phyloP scores from a whole-genome alignment of 176 grass and related monocot genomes.

The Triticum monococcum region DNA sequence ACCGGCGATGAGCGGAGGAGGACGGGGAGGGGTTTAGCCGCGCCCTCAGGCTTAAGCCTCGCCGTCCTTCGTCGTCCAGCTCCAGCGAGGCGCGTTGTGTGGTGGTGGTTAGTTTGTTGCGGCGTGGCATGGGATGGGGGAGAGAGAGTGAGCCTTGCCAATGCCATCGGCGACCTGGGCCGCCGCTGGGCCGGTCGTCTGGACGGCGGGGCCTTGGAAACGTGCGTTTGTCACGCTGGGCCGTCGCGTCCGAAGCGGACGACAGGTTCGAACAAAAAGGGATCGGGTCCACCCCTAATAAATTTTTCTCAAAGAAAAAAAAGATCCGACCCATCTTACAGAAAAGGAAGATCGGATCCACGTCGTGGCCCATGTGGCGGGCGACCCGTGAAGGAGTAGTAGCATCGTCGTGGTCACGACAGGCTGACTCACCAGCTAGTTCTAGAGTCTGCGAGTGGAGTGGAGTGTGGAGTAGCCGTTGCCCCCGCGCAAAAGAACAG shows the following conservation, averaged over 20 bases:
- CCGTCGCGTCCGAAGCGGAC: not conserved
- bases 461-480: not conserved
- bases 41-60: not conserved
- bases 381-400: not conserved
- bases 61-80: not conserved
- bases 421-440: not conserved
- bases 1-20: too few relatives aligned
- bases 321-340: too few relatives aligned
- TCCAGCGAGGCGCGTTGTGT: not conserved
- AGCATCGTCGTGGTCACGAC: not conserved
- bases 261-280: not conserved
- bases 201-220: not conserved
- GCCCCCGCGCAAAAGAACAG: not conserved
- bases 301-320: too few relatives aligned
- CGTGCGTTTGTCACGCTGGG: not conserved
- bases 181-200: not conserved
- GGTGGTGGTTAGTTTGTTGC: slow-evolving; percentile 41
- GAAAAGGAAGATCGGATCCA: not conserved
- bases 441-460: not conserved
- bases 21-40: not conserved
- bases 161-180: not conserved
- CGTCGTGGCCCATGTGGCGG: not conserved
- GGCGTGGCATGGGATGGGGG: not conserved
- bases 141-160: not conserved
- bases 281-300: too few relatives aligned